These are phyloP conservation scores for Entrophospora sp. DNA, from an alignment of 192 early-diverging fungal genomes.

Conservation along the genomic window DNA sequence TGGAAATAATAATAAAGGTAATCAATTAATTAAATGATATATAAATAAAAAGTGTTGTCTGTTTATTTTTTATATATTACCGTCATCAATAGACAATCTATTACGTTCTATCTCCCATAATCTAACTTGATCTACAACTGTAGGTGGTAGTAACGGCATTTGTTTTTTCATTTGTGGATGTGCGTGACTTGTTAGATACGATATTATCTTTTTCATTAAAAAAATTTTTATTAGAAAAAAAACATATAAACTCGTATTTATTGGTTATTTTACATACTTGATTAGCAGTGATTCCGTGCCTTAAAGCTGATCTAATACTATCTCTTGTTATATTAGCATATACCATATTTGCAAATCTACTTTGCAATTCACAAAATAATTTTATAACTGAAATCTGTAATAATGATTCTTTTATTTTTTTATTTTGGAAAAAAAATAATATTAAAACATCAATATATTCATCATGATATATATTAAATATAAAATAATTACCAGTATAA, in stretches of 20 bases:
- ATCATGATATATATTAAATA: background rate
- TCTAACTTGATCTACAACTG: conserved; percentile 89
- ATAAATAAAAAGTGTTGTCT: background rate
- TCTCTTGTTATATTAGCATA: conserved; percentile 80
- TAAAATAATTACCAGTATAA: conserved; percentile 59
- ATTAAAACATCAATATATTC: background rate
- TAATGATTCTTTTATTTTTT: conserved; percentile 53
- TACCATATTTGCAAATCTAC: conserved; percentile 90
- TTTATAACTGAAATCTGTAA: conserved; percentile 88
- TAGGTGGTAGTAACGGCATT: conserved; percentile 73
- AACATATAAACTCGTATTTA: background rate
- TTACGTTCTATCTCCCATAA: conserved; percentile 95
- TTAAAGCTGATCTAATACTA: conserved; percentile 68
- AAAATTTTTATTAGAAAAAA: background rate
- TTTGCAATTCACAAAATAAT: conserved; percentile 74
- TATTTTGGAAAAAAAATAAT: background rate
- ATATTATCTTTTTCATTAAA: conserved; percentile 58
- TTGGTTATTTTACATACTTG: conserved; percentile 42
- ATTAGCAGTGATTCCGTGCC: conserved; percentile 84
- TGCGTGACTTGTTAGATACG: conserved; percentile 78
- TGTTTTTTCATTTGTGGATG: conserved; percentile 85
- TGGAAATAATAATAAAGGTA: too few species aligned
- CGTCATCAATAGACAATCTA: conserved; percentile 46
- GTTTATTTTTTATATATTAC: conserved; percentile 4
- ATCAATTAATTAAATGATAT: background rate